Evolutionary conservation across 305 asterid genomes (phyloP).

Genomic region (Fraxinus greggii): DNA sequence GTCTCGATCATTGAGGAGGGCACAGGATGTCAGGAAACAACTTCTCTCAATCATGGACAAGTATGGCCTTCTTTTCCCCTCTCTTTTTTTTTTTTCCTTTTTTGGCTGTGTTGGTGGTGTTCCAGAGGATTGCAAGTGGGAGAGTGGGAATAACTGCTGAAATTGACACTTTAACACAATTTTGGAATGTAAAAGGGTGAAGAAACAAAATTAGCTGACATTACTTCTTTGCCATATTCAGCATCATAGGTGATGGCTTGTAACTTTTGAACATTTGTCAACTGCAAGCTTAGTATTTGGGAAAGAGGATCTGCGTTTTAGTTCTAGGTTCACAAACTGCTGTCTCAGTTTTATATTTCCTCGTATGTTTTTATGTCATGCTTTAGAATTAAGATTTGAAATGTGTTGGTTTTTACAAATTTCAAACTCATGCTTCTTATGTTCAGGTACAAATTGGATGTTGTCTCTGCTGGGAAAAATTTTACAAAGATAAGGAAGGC

Average conservation of each 20-base stretch:
- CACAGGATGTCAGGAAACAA: slow-evolving; percentile 87
- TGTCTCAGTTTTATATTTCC: not conserved
- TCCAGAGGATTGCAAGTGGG: not conserved
- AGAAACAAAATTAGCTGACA: not conserved
- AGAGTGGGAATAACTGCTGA: not conserved
- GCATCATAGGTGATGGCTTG: not conserved
- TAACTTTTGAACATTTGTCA: not conserved
- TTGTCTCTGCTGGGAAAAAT: slow-evolving; percentile 77
- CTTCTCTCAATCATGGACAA: slow-evolving; percentile 88
- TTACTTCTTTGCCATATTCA: not conserved
- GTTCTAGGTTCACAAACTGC: not conserved
- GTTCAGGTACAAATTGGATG: slow-evolving; percentile 73
- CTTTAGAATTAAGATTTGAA: not conserved
- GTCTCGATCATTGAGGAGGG: slow-evolving; percentile 74
- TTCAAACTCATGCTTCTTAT: slow-evolving; percentile 5
- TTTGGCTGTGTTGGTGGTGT: not conserved
- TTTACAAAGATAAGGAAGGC: slow-evolving; percentile 78
- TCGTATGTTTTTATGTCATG: not conserved
- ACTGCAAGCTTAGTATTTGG: not conserved
- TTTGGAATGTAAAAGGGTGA: not conserved
- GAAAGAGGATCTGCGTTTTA: not conserved
- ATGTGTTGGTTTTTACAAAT: not conserved
- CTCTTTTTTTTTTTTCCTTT: not conserved
- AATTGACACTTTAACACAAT: not conserved
- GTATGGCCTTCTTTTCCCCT: slow-evolving; percentile 34